phyloP scores from a whole-genome alignment of 805 yeast species.

The Candida andamanensis region DNA sequence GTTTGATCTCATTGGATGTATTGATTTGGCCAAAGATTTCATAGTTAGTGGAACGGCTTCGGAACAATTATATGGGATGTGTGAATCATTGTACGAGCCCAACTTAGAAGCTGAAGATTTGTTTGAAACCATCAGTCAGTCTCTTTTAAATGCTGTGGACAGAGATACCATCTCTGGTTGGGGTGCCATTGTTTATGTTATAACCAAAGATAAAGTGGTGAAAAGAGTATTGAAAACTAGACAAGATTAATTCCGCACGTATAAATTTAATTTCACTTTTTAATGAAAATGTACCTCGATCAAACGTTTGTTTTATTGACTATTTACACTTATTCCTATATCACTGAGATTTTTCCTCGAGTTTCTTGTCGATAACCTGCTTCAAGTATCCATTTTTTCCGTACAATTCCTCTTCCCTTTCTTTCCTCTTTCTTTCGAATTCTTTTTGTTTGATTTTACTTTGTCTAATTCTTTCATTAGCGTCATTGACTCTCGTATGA shows the following conservation, averaged over 20 bases:
- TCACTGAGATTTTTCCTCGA: constrained; percentile 9
- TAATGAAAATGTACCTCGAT: too few relatives aligned
- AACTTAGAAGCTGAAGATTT: constrained; percentile 89
- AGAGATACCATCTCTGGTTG: constrained; percentile 97
- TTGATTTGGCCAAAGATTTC: constrained; percentile 91
- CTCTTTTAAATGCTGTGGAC: constrained; percentile 89
- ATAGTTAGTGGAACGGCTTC: constrained; percentile 94
- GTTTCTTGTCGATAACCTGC: constrained; percentile 49
- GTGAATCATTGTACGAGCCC: constrained; percentile 94
- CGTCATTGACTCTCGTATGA: constrained; percentile 61
- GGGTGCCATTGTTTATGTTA: constrained; percentile 94
- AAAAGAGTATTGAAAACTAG: constrained; percentile 88
- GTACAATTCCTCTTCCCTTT: constrained; percentile 68
- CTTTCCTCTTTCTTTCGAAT: constrained; percentile 53
- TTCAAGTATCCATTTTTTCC: constrained; percentile 71
- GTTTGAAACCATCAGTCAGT: constrained; percentile 93
- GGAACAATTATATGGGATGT: constrained; percentile 98
- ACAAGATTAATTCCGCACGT: constrained; percentile 61
- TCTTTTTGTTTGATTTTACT: constrained; percentile 54
- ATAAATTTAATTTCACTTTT: too few relatives aligned
- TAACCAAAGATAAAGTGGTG: constrained; percentile 86
- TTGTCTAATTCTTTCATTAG: constrained; percentile 48
- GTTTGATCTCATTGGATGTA: constrained; percentile 94
- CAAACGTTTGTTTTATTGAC: too few relatives aligned
- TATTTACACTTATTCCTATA: too few relatives aligned